Evolutionary conservation across 164 flowering plant genomes (phyloP), one percentile per base, ranked within the genome.

Genomic region (Paratinospora sagittata): DNA sequence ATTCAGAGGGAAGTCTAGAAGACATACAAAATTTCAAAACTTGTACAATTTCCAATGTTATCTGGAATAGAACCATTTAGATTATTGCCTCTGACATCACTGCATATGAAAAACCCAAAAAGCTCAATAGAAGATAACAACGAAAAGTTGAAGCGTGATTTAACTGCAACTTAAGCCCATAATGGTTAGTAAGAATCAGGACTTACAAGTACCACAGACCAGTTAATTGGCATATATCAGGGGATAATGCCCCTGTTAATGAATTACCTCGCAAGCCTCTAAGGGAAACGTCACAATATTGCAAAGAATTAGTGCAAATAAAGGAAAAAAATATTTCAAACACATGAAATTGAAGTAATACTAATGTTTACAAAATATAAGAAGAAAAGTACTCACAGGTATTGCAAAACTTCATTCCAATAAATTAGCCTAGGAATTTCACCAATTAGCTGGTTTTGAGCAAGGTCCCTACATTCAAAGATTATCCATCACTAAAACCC

Each of bases 131-230:
- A 19, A 55, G 21, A 55, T 6, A 16, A 19, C 3, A 8, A n/a
- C 0, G n/a, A 21, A 55, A 3, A 3, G 19, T 11, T 47, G 19
- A 47, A 47, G 19, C 8, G 61, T 23, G 7, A 55, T 7, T 55
- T 4, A 19, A 12, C 5, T 47, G 14, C 55, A 47, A 55, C 23
- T 55, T 19, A 17, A 55, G 8, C 61, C 26, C 8, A n/a, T 4
- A 55, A 21, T 19, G 6, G 24, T 8, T 2, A n/a, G 16, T 13
- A 27, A 11, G 43, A 57, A 17, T 21, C 6, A 52, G 0, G 2
- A 88, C 98, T 82, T 77, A 94, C 98, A 94, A 94, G 66, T 86
- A 94, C 96, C 97, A 94, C 76, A 94, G 79, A 63, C 98, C 97
- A 30, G 97, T 90, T 72, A 94, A 74, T 75, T 94, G 98, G 78